Evolutionary conservation across 495 filamentous ascomycete genomes (phyloP).

Genomic region (Podospora didyma): DNA sequence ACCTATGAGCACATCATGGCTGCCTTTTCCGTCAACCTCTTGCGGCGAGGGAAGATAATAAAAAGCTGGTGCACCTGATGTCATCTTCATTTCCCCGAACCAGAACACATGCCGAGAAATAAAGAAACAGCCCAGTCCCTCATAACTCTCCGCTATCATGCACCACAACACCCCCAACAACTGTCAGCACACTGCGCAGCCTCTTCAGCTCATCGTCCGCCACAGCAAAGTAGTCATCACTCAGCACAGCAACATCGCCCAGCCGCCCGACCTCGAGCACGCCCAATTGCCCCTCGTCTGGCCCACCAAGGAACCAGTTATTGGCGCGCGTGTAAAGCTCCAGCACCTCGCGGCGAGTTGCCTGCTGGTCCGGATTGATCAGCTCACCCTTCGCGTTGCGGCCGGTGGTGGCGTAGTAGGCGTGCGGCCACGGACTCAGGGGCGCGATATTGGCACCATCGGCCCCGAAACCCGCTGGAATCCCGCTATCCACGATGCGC

Average conservation of each 20-base stretch:
- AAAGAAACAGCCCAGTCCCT: too few species aligned
- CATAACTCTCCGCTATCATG: slow-evolving; percentile 1
- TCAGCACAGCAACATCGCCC: slow-evolving; percentile 25
- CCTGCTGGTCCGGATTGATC: slow-evolving; percentile 21
- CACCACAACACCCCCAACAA: slow-evolving; percentile 21
- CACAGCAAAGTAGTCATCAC: slow-evolving; percentile 23
- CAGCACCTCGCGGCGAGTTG: slow-evolving; percentile 19
- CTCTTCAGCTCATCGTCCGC: slow-evolving; percentile 19
- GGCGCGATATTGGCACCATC: slow-evolving; percentile 31
- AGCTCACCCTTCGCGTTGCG: slow-evolving; percentile 21
- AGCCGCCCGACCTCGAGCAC: slow-evolving; percentile 22
- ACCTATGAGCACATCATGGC: too few species aligned
- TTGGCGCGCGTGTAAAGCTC: slow-evolving; percentile 22
- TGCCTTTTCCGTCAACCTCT: too few species aligned
- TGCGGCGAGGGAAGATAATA: too few species aligned
- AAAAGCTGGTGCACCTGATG: too few species aligned
- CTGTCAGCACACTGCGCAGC: slow-evolving; percentile 19
- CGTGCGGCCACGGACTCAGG: slow-evolving; percentile 24
- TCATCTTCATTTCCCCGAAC: too few species aligned
- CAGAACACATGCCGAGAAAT: too few species aligned
- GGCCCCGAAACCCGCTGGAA: slow-evolving; percentile 21
- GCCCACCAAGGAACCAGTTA: slow-evolving; percentile 26
- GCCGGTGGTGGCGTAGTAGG: slow-evolving; percentile 28
- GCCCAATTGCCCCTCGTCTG: slow-evolving; percentile 19
- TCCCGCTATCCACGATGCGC: slow-evolving; percentile 21